These are phyloP conservation scores for Pseudogymnoascus sp. DNA, from an alignment of 2,329 filamentous ascomycete genomes.

Conservation along the genomic window DNA sequence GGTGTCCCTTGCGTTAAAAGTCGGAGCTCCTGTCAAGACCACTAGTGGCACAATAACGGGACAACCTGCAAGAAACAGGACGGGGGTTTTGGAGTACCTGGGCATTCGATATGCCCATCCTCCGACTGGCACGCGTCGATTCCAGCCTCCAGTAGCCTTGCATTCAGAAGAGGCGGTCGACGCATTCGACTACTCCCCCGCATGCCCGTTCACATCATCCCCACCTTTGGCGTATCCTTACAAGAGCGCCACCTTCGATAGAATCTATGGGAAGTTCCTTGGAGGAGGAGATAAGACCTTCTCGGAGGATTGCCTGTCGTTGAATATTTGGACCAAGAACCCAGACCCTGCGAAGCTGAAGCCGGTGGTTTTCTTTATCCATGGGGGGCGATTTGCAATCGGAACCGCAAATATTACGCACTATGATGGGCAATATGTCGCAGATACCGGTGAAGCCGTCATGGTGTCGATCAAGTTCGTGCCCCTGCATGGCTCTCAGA, in stretches of 20 bases:
- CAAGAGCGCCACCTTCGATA: constrained; percentile 13
- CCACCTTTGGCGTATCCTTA: constrained; percentile 11
- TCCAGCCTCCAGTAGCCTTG: background rate
- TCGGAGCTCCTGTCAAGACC: background rate
- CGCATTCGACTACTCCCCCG: background rate
- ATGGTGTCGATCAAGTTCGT: constrained; percentile 41
- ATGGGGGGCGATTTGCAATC: constrained; percentile 34
- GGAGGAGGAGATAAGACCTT: constrained; percentile 12
- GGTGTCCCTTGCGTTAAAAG: background rate
- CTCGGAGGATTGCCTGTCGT: constrained; percentile 31
- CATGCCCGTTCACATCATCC: background rate
- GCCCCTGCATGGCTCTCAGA: background rate
- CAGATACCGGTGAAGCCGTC: constrained; percentile 35
- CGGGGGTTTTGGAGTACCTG: constrained; percentile 11
- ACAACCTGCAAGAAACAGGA: constrained; percentile 7
- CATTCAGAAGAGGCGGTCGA: background rate
- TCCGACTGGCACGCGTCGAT: constrained; percentile 9
- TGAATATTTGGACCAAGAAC: constrained; percentile 34
- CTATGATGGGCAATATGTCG: constrained; percentile 37
- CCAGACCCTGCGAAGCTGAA: constrained; percentile 28
- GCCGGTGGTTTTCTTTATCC: constrained; percentile 39
- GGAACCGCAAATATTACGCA: constrained; percentile 32
- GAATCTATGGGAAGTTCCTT: constrained; percentile 11
- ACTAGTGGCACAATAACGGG: constrained; percentile 11
- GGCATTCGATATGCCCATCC: constrained; percentile 12